A percentile compares a stretch with the other conserved stretches of the same genome.
phyloP scores from a whole-genome alignment of 805 yeast species.

The Jamesozyma lodderae region DNA sequence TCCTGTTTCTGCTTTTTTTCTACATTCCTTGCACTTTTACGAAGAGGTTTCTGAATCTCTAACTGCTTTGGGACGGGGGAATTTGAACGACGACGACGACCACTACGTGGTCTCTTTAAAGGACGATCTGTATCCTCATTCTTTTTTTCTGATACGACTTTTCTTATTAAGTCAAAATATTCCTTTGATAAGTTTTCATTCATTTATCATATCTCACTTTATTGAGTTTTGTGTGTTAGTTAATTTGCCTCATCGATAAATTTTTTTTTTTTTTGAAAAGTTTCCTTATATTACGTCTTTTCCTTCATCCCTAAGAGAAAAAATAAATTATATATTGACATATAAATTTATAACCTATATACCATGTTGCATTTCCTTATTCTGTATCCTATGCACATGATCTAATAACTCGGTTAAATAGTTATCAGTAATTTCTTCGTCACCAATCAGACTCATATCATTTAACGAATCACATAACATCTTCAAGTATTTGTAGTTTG shows the following conservation, averaged over 20 bases:
- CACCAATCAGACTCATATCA: slow-evolving; percentile 24
- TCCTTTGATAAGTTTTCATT: slow-evolving; percentile 22
- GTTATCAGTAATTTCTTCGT: slow-evolving; percentile 27
- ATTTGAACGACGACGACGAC: not conserved
- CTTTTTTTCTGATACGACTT: slow-evolving; percentile 22
- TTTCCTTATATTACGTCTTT: not conserved
- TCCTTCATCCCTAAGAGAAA: not conserved
- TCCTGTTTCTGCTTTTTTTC: not conserved
- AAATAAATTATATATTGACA: too few relatives aligned
- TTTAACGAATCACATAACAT: slow-evolving; percentile 43
- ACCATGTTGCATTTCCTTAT: not conserved
- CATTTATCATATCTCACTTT: slow-evolving; percentile 11
- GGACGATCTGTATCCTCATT: slow-evolving; percentile 7
- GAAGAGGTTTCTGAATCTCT: not conserved
- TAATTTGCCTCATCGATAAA: too few relatives aligned
- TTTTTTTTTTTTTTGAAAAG: not conserved
- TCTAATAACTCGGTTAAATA: slow-evolving; percentile 35
- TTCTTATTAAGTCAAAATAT: slow-evolving; percentile 25
- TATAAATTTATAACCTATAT: not conserved
- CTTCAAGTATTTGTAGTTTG: slow-evolving; percentile 61
- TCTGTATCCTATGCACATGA: slow-evolving; percentile 16
- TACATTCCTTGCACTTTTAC: too few relatives aligned
- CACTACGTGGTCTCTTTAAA: slow-evolving; percentile 9
- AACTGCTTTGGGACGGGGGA: not conserved
- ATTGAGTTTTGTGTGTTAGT: too few relatives aligned